A percentile compares a stretch with the other conserved stretches of the same genome.
Conservation (phyloP, 805 yeast genomes). For the Kurtzmaniella cleridarum region DNA sequence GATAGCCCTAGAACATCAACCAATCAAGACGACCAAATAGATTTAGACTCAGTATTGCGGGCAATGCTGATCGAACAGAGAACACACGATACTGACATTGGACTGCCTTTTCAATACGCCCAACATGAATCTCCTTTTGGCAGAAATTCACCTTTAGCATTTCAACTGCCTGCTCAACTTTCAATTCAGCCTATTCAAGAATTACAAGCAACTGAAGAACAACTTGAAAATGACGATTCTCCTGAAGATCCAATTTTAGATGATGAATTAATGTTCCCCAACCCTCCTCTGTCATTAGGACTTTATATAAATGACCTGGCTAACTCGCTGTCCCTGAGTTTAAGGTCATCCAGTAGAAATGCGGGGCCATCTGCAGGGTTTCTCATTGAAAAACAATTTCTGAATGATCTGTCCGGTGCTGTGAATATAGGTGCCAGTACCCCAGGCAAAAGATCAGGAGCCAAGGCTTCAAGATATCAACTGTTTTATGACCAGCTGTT, state of each 20-base stretch:
- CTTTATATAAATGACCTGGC: constrained; percentile 25
- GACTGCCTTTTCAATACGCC: too few relatives aligned
- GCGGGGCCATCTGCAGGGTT: not conserved
- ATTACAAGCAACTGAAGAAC: constrained; percentile 10
- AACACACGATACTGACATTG: too few relatives aligned
- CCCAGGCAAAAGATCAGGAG: constrained; percentile 27
- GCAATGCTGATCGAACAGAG: too few relatives aligned
- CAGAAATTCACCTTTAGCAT: not conserved
- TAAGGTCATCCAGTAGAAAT: constrained; percentile 11
- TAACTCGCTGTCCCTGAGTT: constrained; percentile 29
- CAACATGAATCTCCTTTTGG: constrained; percentile 1
- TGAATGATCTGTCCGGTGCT: constrained; percentile 14
- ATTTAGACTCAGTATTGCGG: too few relatives aligned
- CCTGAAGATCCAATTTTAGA: constrained; percentile 9
- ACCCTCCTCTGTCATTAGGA: constrained; percentile 20
- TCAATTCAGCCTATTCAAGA: constrained; percentile 24
- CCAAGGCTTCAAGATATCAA: constrained; percentile 44
- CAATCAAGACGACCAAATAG: too few relatives aligned
- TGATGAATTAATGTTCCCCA: constrained; percentile 12
- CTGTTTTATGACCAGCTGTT: constrained; percentile 42
- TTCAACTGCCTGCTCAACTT: not conserved
- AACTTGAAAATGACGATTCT: constrained; percentile 16
- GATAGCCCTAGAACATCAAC: too few relatives aligned
- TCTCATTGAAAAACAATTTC: constrained; percentile 26
- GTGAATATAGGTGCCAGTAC: constrained; percentile 13